These are phyloP conservation scores for Dactylellina cionopaga DNA, from an alignment of 2,329 filamentous ascomycete genomes.

Conservation along the genomic window DNA sequence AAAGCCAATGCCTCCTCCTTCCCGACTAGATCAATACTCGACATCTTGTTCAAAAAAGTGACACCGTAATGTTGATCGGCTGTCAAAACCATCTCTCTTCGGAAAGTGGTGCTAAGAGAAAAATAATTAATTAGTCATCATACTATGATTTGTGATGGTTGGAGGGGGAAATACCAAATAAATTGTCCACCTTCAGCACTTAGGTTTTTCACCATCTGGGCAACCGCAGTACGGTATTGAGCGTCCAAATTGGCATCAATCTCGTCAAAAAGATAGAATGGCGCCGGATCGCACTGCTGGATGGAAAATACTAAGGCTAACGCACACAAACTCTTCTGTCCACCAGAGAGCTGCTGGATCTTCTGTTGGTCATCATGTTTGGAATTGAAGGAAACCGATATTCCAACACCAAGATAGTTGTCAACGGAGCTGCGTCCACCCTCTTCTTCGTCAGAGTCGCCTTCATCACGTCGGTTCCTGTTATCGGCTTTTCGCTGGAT, in stretches of 20 bases:
- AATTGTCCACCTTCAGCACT: slow-evolving; percentile 75
- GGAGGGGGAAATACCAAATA: slow-evolving; percentile 65
- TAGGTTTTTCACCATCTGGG: slow-evolving; percentile 84
- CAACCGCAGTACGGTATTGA: slow-evolving; percentile 96
- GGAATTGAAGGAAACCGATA: slow-evolving; percentile 97
- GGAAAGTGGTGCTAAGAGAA: slow-evolving; percentile 86
- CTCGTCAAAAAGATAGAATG: slow-evolving; percentile 99
- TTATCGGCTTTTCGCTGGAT: slow-evolving; percentile 88
- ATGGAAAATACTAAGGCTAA: slow-evolving; percentile 99
- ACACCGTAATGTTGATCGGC: slow-evolving; percentile 99
- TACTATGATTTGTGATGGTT: background rate
- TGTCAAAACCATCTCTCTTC: slow-evolving; percentile 93
- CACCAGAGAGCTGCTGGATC: slow-evolving; percentile 95
- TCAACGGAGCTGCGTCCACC: slow-evolving; percentile 72
- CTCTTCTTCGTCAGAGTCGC: slow-evolving; percentile 73
- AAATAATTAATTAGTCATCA: slow-evolving; percentile 4
- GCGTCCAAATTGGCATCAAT: slow-evolving; percentile 97
- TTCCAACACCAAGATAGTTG: slow-evolving; percentile 95
- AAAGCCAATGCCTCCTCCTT: slow-evolving; percentile 90
- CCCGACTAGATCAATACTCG: slow-evolving; percentile 88
- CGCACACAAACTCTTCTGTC: slow-evolving; percentile 90
- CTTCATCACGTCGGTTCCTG: slow-evolving; percentile 65
- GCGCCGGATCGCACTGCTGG: slow-evolving; percentile 94
- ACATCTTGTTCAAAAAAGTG: slow-evolving; percentile 91
- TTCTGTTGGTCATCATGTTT: slow-evolving; percentile 98